Evolutionary conservation across 129 eudicot genomes (phyloP).

Genomic region (Gnaphalium uliginosum): DNA sequence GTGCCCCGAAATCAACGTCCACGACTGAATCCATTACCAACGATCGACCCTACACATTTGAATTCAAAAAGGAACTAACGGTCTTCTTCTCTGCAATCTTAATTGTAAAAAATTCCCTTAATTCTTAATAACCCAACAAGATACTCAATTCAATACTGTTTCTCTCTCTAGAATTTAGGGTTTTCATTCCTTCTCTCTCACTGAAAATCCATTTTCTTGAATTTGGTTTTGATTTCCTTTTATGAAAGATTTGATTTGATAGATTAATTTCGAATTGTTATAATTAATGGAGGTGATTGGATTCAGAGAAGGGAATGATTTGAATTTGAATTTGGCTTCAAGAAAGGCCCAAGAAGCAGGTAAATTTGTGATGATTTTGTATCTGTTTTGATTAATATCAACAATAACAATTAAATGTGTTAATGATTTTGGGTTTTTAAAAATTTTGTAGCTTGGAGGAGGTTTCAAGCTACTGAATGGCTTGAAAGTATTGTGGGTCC

Average conservation of each 20-base stretch:
- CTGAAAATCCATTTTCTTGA: conserved; percentile 6
- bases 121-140: background rate
- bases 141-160: conserved; percentile 18
- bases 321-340: conserved; percentile 72
- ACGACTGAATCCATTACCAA: conserved; percentile 20
- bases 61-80: conserved; percentile 37
- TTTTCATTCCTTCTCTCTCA: conserved; percentile 15
- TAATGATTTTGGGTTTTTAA: background rate
- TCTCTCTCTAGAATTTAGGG: conserved; percentile 11
- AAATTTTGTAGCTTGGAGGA: conserved; percentile 58
- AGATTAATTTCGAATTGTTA: conserved; percentile 22
- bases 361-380: background rate
- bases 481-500: conserved; percentile 81
- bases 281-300: conserved; percentile 62
- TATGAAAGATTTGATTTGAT: conserved; percentile 23
- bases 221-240: conserved; percentile 28
- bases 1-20: conserved; percentile 26
- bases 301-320: conserved; percentile 48
- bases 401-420: background rate
- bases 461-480: conserved; percentile 84
- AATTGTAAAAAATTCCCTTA: conserved; percentile 31
- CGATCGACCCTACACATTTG: conserved; percentile 33
- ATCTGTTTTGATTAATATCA: background rate
- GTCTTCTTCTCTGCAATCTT: conserved; percentile 38
- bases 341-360: conserved; percentile 98